Evolutionary conservation across 352 stramenopile genomes (phyloP), one percentile per base, ranked within the genome.

Genomic region (Pythium oligandrum): DNA sequence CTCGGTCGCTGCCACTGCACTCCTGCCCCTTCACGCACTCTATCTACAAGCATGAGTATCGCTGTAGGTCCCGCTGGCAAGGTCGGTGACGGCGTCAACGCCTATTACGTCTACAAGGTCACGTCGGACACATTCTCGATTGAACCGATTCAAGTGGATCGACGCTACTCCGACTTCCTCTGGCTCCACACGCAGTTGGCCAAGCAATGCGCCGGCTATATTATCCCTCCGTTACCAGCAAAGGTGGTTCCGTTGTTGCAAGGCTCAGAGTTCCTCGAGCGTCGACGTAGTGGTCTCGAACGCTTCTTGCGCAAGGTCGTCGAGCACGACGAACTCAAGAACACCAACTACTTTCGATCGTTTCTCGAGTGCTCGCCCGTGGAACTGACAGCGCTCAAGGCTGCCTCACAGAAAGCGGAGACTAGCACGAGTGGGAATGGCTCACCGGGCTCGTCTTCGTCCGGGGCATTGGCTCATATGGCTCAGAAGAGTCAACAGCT

Each of bases 151-250:
- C 53, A 77, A 32, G 83, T 93, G n/a, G 80, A 93, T 54, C 79
- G 80, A 38, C 80, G 83, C 44, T 93, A 91, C 68, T 90, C 79
- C 56, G 83, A 93, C 65, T 93, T 93, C 63, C 66, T 88, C 35
- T 93, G 83, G 83, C 66, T 93, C 43, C 80, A 93, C 63, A 65
- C 79, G 42, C 77, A 87, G 63, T 57, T 79, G 43, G 60, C 78
- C 35, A 83, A 73, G 60, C 76, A 88, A 40, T 93, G 80, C 61
- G 76, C 83, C 1, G 83, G 83, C 33, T 93, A 79, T 73, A 88
- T 93, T 64, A 88, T 93, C 66, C 83, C 83, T 10, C 80, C 83
- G 40, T 63, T 93, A 42, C 83, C 83, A 0, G 78, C 74, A 61
- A 93, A 93, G 58, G 68, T 89, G 39, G 78, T 93, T 38, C 78